Evolutionary conservation across 2,329 filamentous ascomycete genomes (phyloP).

Genomic region (Xylariaceae sp.): DNA sequence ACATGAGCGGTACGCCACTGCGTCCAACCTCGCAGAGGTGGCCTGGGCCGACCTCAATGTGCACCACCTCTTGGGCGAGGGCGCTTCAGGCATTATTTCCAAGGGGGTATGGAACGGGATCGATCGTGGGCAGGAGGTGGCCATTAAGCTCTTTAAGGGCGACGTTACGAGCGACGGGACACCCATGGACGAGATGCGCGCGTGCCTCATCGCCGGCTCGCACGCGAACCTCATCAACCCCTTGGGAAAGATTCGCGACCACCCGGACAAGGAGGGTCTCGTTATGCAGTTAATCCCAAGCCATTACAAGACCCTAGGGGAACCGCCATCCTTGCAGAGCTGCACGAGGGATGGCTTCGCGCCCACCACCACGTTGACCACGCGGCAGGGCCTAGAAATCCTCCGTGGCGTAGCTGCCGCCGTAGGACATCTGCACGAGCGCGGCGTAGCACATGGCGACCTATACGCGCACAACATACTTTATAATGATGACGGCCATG

Average conservation of each 20-base stretch:
- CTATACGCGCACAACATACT: slow-evolving; percentile 53
- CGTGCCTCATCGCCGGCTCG: slow-evolving; percentile 48
- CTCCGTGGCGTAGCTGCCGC: slow-evolving; percentile 46
- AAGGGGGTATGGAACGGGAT: slow-evolving; percentile 42
- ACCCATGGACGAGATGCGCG: slow-evolving; percentile 52
- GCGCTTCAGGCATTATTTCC: slow-evolving; percentile 51
- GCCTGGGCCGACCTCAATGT: slow-evolving; percentile 46
- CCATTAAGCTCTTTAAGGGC: slow-evolving; percentile 54
- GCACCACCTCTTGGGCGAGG: slow-evolving; percentile 46
- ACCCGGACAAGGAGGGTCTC: slow-evolving; percentile 46
- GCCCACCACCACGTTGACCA: slow-evolving; percentile 33
- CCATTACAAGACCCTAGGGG: slow-evolving; percentile 45
- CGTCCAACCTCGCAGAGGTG: slow-evolving; percentile 41
- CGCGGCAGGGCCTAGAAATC: slow-evolving; percentile 39
- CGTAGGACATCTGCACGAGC: slow-evolving; percentile 46
- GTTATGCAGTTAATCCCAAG: slow-evolving; percentile 52
- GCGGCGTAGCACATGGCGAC: slow-evolving; percentile 50
- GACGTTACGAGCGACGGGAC: slow-evolving; percentile 50
- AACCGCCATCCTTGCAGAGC: slow-evolving; percentile 47
- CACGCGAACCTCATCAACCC: slow-evolving; percentile 50
- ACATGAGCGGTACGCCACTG: slow-evolving; percentile 13
- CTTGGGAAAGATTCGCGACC: slow-evolving; percentile 46
- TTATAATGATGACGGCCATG: slow-evolving; percentile 43
- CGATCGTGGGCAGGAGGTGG: slow-evolving; percentile 41
- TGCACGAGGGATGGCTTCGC: slow-evolving; percentile 50